phyloP scores from a whole-genome alignment of 441 rosid genomes.

The Pelargonium exstipulatum region DNA sequence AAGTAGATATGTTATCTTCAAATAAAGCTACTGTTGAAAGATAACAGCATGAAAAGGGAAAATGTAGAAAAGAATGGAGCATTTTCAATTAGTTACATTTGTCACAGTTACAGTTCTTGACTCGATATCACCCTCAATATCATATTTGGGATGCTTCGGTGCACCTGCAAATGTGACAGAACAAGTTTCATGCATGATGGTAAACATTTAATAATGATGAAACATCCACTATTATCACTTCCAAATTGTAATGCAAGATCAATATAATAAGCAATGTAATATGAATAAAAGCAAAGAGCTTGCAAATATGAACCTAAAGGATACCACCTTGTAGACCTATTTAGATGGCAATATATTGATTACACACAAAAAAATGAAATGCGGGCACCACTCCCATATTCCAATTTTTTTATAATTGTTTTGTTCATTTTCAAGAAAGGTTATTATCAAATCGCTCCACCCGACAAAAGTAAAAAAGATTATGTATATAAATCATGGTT shows the following conservation, averaged over 20 bases:
- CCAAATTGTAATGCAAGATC: not conserved
- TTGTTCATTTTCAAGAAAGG: too few species aligned
- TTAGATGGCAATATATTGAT: too few species aligned
- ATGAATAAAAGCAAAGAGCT: not conserved
- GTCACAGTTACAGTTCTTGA: constrained; percentile 29
- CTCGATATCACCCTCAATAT: constrained; percentile 18
- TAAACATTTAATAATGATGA: not conserved
- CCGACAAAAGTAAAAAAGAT: too few species aligned
- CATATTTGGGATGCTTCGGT: constrained; percentile 16
- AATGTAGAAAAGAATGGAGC: not conserved
- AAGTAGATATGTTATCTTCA: not conserved
- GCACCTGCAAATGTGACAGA: constrained; percentile 21
- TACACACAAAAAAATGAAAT: too few species aligned
- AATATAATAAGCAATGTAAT: not conserved
- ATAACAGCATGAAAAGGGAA: not conserved
- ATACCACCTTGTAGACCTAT: too few species aligned
- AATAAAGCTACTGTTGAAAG: too few species aligned
- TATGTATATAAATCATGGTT: too few species aligned
- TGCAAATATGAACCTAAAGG: too few species aligned
- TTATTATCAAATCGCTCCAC: too few species aligned
- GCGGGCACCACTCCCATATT: too few species aligned
- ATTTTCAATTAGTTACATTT: constrained; percentile 22
- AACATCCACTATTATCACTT: not conserved
- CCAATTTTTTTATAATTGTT: too few species aligned
- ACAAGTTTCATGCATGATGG: not conserved